A percentile compares a stretch with the other conserved stretches of the same genome.
phyloP scores from a whole-genome alignment of 2,329 filamentous ascomycete species.

The Sclerotinia trifoliorum region DNA sequence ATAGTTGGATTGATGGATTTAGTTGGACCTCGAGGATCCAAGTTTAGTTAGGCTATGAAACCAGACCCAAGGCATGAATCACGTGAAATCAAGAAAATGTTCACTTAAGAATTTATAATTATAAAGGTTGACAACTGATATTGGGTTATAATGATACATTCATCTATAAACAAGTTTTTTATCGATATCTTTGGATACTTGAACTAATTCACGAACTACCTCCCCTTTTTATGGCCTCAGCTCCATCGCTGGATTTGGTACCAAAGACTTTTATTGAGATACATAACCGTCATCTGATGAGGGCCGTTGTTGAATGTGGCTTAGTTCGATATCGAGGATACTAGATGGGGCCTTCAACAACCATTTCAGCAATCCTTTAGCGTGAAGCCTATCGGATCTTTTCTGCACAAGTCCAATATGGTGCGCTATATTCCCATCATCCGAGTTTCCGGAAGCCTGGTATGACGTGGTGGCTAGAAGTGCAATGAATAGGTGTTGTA shows the following conservation, averaged over 20 bases:
- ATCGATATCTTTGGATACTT: not conserved
- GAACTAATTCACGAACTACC: not conserved
- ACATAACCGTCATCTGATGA: not conserved
- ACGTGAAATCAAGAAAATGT: not conserved
- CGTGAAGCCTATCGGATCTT: not conserved
- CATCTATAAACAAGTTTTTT: not conserved
- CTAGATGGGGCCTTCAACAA: not conserved
- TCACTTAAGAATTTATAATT: not conserved
- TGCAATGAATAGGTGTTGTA: not conserved
- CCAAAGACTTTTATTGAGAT: not conserved
- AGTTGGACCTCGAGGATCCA: not conserved
- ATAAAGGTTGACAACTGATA: not conserved
- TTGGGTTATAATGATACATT: not conserved
- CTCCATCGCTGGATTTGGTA: not conserved
- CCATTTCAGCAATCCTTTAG: not conserved
- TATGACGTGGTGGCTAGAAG: not conserved
- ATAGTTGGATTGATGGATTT: conserved; percentile 2
- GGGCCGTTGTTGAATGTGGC: not conserved
- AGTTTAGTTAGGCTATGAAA: not conserved
- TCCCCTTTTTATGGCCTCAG: not conserved
- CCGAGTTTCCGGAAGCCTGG: not conserved
- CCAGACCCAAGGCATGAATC: not conserved
- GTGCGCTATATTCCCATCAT: not conserved
- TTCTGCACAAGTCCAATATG: conserved; percentile 2
- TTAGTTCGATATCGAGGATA: not conserved